phyloP scores from a whole-genome alignment of 2,329 filamentous ascomycete species.

The Colletotrichum plurivorum region DNA sequence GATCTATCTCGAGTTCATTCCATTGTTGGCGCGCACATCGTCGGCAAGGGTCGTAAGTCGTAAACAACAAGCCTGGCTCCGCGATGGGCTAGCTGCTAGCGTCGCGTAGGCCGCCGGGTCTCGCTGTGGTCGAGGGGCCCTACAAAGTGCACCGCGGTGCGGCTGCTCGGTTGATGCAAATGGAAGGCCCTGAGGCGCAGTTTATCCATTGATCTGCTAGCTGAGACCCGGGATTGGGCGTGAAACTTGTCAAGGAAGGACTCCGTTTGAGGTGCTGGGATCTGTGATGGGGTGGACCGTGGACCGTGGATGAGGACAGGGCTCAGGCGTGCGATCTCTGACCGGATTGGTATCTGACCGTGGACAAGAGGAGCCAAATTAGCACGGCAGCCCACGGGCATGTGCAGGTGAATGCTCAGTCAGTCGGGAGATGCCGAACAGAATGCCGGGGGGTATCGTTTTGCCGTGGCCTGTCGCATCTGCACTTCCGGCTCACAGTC shows the following conservation, averaged over 20 bases:
- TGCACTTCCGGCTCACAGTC: constrained; percentile 4
- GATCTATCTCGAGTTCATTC: constrained; percentile 29
- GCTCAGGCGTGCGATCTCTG: constrained; percentile 46
- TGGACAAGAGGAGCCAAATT: constrained; percentile 31
- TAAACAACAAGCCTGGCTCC: constrained; percentile 21
- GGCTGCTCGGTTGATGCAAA: constrained; percentile 30
- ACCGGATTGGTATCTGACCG: constrained; percentile 51
- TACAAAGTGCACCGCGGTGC: constrained; percentile 3
- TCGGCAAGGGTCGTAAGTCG: constrained; percentile 5
- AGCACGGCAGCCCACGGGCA: constrained; percentile 31
- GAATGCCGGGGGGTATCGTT: constrained; percentile 27
- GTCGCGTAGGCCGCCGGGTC: neutral
- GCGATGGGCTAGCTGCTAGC: constrained; percentile 7
- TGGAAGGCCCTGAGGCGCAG: constrained; percentile 47
- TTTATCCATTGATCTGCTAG: constrained; percentile 54
- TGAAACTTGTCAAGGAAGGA: constrained; percentile 54
- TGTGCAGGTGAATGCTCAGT: constrained; percentile 38
- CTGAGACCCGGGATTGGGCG: constrained; percentile 57
- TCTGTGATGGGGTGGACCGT: constrained; percentile 39
- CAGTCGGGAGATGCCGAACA: constrained; percentile 39
- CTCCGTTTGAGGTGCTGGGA: constrained; percentile 41
- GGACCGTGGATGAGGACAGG: constrained; percentile 34
- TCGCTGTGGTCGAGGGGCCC: neutral
- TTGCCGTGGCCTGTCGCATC: constrained; percentile 15
- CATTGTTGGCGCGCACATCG: constrained; percentile 20